A percentile compares a stretch with the other conserved stretches of the same genome.
phyloP scores from a whole-genome alignment of 176 grass and related monocot species.

The Avena sativa region DNA sequence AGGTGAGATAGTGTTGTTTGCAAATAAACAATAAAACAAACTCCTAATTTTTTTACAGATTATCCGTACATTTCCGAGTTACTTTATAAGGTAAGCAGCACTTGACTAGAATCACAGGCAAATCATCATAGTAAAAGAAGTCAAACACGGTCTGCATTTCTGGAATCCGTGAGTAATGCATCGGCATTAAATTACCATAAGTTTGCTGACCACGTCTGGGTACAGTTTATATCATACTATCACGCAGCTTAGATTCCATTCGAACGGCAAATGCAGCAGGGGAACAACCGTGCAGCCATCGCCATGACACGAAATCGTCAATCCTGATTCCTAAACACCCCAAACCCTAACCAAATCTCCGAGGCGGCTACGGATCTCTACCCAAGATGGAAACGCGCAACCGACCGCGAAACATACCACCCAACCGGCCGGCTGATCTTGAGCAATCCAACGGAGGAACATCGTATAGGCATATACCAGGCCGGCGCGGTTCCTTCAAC shows the following conservation, averaged over 20 bases:
- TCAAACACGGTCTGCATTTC: background rate
- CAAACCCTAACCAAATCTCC: conserved; percentile 18
- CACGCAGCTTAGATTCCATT: conserved; percentile 10
- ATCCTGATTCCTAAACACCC: background rate
- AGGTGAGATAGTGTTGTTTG: conserved; percentile 4
- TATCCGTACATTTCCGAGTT: background rate
- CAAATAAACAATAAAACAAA: background rate
- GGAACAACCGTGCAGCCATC: background rate
- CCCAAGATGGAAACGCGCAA: background rate
- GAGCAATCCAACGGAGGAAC: background rate
- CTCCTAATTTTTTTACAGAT: background rate
- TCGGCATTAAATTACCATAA: background rate
- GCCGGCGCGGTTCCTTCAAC: background rate
- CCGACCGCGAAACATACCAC: background rate
- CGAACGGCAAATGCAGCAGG: conserved; percentile 7
- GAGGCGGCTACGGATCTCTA: background rate
- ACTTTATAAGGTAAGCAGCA: background rate
- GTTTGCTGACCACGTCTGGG: background rate
- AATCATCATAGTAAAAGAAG: background rate
- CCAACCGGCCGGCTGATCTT: background rate
- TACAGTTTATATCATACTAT: background rate
- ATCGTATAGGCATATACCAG: too few relatives aligned
- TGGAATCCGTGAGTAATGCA: background rate
- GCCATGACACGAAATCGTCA: background rate
- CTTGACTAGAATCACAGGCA: background rate